Evolutionary conservation across 495 filamentous ascomycete genomes (phyloP), one percentile per base, ranked within the genome.

Genomic region (Penicillium soppii): DNA sequence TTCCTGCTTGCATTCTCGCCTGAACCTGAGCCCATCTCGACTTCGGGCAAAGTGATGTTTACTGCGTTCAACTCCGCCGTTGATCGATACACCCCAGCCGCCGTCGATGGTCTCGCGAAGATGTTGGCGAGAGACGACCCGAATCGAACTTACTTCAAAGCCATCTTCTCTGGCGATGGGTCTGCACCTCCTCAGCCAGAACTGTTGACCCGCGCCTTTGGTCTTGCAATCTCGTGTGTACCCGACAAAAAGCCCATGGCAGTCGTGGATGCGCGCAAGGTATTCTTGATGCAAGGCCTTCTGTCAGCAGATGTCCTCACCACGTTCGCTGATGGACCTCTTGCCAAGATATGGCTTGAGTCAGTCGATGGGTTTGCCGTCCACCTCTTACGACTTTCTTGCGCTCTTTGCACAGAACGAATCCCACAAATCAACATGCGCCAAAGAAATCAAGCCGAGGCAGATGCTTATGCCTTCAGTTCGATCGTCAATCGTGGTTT

Each of bases 1-100:
- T 92, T 98, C 69, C 77, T 98, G 32, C 71, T 97, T 35, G 84
- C 94, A 12, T 97, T 98, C 69, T 87, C 90, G 1, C 94, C 94
- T 1, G 75, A 73, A 47, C 85, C 86, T 10, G 78, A 83, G 26
- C 78, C 85, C 3, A 59, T 54, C 12, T 35, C 66, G 19, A 67
- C 81, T 5, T 66, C 80, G 21, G 83, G 83, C 9, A 66, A 72
- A 22, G 69, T 91, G 37, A 85, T 83, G 68, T 98, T 97, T 66
- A 74, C 90, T 2, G 66, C 86, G 3, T 97, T 91, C 63, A 84
- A 89, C 32, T 88, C 94, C 5, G 67, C 78, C 2, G 66, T 91
- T 22, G 92, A 98, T 64, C 87, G 86, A 53, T 97, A 95, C 65
- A 87, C 95, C 1, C 91, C 94, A 0, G 80, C 88, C 23, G 94